Evolutionary conservation across 2,329 filamentous ascomycete genomes (phyloP).

Genomic region (Pseudopithomyces maydicus): DNA sequence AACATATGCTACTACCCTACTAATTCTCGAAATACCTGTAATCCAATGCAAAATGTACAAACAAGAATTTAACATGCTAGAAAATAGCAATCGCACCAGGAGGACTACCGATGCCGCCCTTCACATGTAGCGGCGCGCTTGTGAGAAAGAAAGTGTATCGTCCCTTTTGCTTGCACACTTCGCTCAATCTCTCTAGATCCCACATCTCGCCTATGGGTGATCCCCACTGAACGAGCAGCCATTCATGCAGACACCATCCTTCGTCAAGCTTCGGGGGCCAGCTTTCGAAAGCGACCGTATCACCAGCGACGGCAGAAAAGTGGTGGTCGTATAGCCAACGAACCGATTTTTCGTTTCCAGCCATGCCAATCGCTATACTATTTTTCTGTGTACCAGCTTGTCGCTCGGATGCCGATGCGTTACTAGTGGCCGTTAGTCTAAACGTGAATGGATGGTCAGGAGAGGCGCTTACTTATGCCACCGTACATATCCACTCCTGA

Average conservation of each 20-base stretch:
- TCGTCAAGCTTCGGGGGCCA: slow-evolving; percentile 37
- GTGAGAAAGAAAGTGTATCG: slow-evolving; percentile 67
- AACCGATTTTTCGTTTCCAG: slow-evolving; percentile 36
- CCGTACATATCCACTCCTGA: slow-evolving; percentile 54
- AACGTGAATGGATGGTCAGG: neutral
- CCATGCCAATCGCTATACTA: slow-evolving; percentile 38
- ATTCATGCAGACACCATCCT: slow-evolving; percentile 42
- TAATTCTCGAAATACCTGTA: too few species aligned
- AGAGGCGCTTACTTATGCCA: slow-evolving; percentile 36
- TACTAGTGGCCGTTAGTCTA: slow-evolving; percentile 17
- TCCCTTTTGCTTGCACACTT: slow-evolving; percentile 58
- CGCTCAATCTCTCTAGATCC: slow-evolving; percentile 56
- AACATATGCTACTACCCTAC: too few species aligned
- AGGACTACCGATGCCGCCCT: slow-evolving; percentile 49
- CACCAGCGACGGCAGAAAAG: slow-evolving; percentile 43
- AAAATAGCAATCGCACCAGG: slow-evolving; percentile 44
- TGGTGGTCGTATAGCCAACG: slow-evolving; percentile 46
- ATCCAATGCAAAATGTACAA: neutral
- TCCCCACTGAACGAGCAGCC: slow-evolving; percentile 37
- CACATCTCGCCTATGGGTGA: slow-evolving; percentile 44
- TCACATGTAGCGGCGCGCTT: slow-evolving; percentile 63
- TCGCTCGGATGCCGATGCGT: slow-evolving; percentile 29
- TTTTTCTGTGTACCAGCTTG: slow-evolving; percentile 40
- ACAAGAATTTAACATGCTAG: slow-evolving; percentile 8
- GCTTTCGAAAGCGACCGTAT: slow-evolving; percentile 48